Evolutionary conservation across 306 rosid genomes (phyloP), one percentile per base, ranked within the genome.

Genomic region (Gastrolobium villosum): DNA sequence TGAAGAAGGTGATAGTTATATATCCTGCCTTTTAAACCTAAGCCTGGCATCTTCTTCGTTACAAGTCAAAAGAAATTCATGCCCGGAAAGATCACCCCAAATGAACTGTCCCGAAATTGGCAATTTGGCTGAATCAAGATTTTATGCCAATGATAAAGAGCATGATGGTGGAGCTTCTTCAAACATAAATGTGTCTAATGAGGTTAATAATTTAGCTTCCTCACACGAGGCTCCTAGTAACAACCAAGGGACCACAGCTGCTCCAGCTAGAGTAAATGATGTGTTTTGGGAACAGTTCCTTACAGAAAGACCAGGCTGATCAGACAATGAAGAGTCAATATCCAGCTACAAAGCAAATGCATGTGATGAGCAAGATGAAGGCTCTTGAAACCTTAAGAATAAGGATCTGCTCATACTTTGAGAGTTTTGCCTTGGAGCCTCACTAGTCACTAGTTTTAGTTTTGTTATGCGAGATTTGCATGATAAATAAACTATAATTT

Each of bases 281-380:
- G 77, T 81, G 6, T 91, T 91, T 70, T 91, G 94, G 97, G 97
- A 89, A 82, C 93, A 89, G 84, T 92, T 92, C 75, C 91, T 92
- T 26, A 92, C 96, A 0, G 96, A 92, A 80, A 90, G 96, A 73
- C 96, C 96, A 3, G 93, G 96, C 46, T 89, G 94, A 36, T 67
- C 84, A 5, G 92, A 90, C 73, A 88, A 86, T 80, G 97, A 90
- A 86, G 93, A 88, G 84, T 91, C 95, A 37, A 79, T 76, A 70
- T 90, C 93, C 71, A 88, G 82, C 82, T 74, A 84, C 26, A 82
- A 83, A 60, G 87, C 68, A 81, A 85, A 69, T 60, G 48, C 79
- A 9, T 78, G 62, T 53, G 90, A 77, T 34, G 93, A 88, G 80
- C 86, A 82, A 67, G 85, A 86, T 11, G 87, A 82, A 40, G 89